Percentiles rank a stretch among this genome's conserved stretches.
These are phyloP conservation scores for Galerina marginata DNA, from an alignment of 768 basidiomycete genomes.

Conservation along the genomic window DNA sequence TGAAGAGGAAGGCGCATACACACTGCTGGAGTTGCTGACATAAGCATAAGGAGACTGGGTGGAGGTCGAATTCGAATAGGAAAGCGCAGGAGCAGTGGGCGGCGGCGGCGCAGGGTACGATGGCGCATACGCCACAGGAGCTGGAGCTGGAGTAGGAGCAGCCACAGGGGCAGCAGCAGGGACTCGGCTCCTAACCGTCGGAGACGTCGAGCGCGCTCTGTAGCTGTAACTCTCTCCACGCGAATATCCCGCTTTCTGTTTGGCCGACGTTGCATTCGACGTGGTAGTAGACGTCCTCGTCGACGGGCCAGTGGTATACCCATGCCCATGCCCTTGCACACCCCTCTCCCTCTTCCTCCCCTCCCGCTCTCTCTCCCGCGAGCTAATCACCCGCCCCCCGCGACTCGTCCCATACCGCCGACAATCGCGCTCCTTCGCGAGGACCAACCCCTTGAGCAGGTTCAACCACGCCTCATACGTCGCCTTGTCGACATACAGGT, in stretches of 20 bases:
- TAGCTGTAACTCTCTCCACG: neutral
- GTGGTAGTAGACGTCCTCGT: neutral
- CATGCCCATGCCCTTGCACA: neutral
- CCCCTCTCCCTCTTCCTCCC: conserved; percentile 13
- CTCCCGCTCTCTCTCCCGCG: conserved; percentile 2
- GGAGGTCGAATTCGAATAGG: neutral
- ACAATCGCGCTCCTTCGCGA: conserved; percentile 72
- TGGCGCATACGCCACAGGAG: neutral
- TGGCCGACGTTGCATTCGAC: neutral
- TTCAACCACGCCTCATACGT: conserved; percentile 87
- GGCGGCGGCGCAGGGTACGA: neutral
- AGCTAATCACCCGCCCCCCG: neutral
- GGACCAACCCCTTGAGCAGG: conserved; percentile 81
- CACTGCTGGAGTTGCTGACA: too few species aligned
- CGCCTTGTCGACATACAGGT: conserved; percentile 76
- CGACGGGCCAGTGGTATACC: neutral
- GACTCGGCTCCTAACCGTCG: neutral
- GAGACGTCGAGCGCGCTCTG: conserved; percentile 18
- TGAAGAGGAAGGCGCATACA: neutral
- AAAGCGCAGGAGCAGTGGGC: neutral
- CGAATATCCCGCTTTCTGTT: neutral
- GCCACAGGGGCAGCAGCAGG: neutral
- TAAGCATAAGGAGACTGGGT: neutral
- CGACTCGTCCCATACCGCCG: conserved; percentile 9
- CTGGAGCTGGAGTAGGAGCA: too few species aligned